Conservation (phyloP, 2,329 filamentous ascomycete genomes). For the Dothiorella sarmentorum region DNA sequence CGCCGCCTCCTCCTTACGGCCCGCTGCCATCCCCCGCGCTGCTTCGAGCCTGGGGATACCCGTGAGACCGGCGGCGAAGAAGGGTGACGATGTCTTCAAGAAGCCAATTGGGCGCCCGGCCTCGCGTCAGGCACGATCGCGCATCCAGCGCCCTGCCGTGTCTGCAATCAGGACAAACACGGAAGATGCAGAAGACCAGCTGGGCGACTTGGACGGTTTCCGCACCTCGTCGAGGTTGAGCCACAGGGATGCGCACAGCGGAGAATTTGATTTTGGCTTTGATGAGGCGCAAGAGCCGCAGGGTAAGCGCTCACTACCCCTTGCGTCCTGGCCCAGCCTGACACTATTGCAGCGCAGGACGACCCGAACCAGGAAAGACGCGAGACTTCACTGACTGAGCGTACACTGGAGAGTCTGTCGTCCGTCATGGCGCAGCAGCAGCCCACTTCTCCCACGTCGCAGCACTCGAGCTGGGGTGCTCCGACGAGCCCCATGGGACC, state of each 20-base stretch:
- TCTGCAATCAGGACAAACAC: constrained; percentile 3
- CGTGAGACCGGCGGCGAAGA: not conserved
- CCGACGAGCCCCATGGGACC: constrained; percentile 59
- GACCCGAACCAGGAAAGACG: constrained; percentile 32
- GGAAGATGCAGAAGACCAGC: constrained; percentile 21
- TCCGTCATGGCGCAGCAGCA: constrained; percentile 2
- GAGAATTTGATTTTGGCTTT: constrained; percentile 9
- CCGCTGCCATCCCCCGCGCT: constrained; percentile 15
- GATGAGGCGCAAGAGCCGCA: constrained; percentile 2
- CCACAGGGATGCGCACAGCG: constrained; percentile 29
- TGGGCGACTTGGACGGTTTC: constrained; percentile 43
- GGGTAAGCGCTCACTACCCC: constrained; percentile 17
- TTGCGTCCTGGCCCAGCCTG: constrained; percentile 20
- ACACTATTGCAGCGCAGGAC: constrained; percentile 20
- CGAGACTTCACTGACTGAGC: constrained; percentile 66
- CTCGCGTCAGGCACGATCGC: constrained; percentile 31
- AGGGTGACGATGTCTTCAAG: constrained; percentile 34
- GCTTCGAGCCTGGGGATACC: not conserved
- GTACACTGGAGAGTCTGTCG: constrained; percentile 81
- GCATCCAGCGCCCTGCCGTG: constrained; percentile 20
- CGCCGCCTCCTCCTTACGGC: constrained; percentile 46
- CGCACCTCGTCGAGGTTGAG: constrained; percentile 35
- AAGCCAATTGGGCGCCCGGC: constrained; percentile 35
- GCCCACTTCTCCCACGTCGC: constrained; percentile 4
- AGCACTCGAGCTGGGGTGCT: constrained; percentile 67